Evolutionary conservation across 2,329 filamentous ascomycete genomes (phyloP).

Genomic region (Paecilomyces variotii): DNA sequence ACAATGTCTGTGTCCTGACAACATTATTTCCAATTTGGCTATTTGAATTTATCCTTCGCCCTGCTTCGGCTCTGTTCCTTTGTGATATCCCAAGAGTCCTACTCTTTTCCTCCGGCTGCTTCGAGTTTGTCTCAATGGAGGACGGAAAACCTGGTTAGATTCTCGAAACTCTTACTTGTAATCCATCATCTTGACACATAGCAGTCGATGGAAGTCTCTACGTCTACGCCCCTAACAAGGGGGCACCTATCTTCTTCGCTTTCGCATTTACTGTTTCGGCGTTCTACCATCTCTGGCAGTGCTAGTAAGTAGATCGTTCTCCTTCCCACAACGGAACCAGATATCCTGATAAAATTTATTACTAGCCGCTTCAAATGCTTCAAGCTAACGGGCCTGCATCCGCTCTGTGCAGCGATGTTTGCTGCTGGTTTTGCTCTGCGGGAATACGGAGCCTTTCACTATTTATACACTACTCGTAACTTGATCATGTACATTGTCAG

Average conservation of each 20-base stretch:
- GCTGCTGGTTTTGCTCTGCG: constrained; percentile 49
- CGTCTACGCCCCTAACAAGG: constrained; percentile 36
- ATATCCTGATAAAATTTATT: not conserved
- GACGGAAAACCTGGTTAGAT: not conserved
- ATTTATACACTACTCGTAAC: constrained; percentile 27
- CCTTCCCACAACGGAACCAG: constrained; percentile 1
- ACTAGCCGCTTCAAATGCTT: constrained; percentile 49
- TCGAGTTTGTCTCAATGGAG: not conserved
- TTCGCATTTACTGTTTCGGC: constrained; percentile 33
- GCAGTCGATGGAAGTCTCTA: constrained; percentile 29
- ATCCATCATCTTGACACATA: constrained; percentile 5
- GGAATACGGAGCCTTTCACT: constrained; percentile 46
- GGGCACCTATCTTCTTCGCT: constrained; percentile 33
- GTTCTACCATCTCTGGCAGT: constrained; percentile 46
- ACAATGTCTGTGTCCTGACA: not conserved
- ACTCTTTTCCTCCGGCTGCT: not conserved
- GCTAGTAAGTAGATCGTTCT: constrained; percentile 38
- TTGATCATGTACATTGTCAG: constrained; percentile 42
- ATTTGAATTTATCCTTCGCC: no score
- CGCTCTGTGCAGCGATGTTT: constrained; percentile 49
- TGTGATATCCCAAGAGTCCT: not conserved
- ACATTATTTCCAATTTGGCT: no score
- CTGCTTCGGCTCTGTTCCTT: no score
- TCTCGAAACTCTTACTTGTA: not conserved
- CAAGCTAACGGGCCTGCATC: constrained; percentile 47